These are phyloP conservation scores for Stellera chamaejasme DNA, from an alignment of 345 rosid genomes.

Conservation along the genomic window DNA sequence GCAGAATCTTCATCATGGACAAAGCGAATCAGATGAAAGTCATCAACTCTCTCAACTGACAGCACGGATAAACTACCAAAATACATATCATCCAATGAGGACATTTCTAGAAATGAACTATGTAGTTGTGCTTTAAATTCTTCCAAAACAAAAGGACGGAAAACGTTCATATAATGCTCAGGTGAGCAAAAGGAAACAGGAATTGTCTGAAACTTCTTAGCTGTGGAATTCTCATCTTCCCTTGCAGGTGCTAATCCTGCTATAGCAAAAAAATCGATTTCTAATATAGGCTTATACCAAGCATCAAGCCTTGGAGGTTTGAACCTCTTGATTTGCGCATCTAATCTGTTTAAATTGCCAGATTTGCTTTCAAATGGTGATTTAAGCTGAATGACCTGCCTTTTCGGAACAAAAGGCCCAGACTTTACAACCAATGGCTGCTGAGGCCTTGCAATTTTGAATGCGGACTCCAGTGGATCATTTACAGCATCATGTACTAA, in stretches of 20 bases:
- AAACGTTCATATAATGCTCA: conserved; percentile 72
- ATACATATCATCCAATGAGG: conserved; percentile 75
- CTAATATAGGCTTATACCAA: conserved; percentile 87
- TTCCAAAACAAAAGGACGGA: conserved; percentile 87
- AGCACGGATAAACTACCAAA: conserved; percentile 73
- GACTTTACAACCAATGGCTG: conserved; percentile 33
- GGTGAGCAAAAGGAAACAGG: conserved; percentile 78
- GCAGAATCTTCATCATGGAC: conserved; percentile 67
- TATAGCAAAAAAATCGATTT: conserved; percentile 67
- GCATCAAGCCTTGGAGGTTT: conserved; percentile 84
- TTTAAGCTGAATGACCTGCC: conserved; percentile 89
- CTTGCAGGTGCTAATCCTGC: conserved; percentile 51
- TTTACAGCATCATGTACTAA: conserved; percentile 30
- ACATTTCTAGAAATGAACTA: conserved; percentile 71
- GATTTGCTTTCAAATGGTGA: conserved; percentile 47
- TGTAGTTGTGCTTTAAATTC: conserved; percentile 95
- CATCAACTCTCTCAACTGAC: conserved; percentile 92
- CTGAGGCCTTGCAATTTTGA: conserved; percentile 34
- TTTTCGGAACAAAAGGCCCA: conserved; percentile 52
- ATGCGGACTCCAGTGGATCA: conserved; percentile 45
- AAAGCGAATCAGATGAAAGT: conserved; percentile 89
- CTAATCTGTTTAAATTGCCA: conserved; percentile 46
- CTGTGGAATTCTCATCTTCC: conserved; percentile 33
- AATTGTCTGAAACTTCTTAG: conserved; percentile 60
- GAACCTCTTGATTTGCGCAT: conserved; percentile 62